Percentiles rank a stretch among this genome's conserved stretches.
phyloP scores from a whole-genome alignment of 2,329 filamentous ascomycete species.

The Talaromyces piceae region DNA sequence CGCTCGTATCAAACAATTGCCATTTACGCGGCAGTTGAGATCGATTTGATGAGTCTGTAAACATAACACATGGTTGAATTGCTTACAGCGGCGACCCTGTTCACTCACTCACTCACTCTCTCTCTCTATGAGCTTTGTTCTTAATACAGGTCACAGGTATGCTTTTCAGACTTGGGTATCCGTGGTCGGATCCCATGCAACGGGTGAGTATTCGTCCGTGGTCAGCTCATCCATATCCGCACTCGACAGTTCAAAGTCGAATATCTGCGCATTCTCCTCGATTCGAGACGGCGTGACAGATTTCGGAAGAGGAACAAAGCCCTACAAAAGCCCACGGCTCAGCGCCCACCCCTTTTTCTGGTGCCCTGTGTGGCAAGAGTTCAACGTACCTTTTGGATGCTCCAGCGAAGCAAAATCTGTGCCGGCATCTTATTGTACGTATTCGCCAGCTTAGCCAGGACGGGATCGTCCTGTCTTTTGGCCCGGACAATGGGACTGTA shows the following conservation, averaged over 20 bases:
- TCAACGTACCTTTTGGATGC: constrained; percentile 45
- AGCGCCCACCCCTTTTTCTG: not conserved
- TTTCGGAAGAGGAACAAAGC: constrained; percentile 57
- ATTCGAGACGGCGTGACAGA: constrained; percentile 54
- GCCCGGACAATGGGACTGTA: constrained; percentile 43
- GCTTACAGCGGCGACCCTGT: no score
- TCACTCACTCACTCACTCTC: no score
- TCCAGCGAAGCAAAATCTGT: constrained; percentile 56
- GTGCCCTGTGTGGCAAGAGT: not conserved
- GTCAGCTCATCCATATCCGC: constrained; percentile 52
- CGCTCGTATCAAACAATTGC: no score
- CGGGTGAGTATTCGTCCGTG: constrained; percentile 42
- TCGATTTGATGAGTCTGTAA: no score
- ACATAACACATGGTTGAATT: no score
- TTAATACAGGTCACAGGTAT: no score
- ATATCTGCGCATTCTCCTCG: constrained; percentile 53
- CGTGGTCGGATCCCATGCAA: not conserved
- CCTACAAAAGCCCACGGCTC: constrained; percentile 27
- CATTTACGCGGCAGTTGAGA: no score
- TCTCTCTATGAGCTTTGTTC: no score
- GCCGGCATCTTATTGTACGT: constrained; percentile 53
- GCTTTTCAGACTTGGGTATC: not conserved
- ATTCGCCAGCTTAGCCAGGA: constrained; percentile 44
- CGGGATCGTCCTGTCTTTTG: constrained; percentile 45
- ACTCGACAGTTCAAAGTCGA: constrained; percentile 52